Evolutionary conservation across 306 rosid genomes (phyloP).

Genomic region (Castanea sativa): DNA sequence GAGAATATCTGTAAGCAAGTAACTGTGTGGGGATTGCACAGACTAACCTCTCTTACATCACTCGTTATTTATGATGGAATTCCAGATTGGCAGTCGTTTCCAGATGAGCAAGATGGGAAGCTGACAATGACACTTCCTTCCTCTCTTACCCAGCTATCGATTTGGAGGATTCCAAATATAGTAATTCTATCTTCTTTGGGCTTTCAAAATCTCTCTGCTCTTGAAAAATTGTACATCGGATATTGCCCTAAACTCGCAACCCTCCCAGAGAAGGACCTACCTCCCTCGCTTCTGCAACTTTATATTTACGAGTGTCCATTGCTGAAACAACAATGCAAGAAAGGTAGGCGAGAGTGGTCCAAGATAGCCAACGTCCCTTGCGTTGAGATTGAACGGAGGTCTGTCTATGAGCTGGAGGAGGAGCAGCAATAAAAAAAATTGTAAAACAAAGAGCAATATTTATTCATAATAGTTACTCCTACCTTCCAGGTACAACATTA

Average conservation of each 20-base stretch:
- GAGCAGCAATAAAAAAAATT: too few relatives aligned
- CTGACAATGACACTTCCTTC: conserved; percentile 7
- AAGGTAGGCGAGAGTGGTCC: background rate
- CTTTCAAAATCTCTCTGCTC: conserved; percentile 25
- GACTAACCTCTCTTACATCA: conserved; percentile 14
- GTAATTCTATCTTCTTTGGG: conserved; percentile 1
- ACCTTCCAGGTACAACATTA: too few relatives aligned
- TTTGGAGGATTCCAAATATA: background rate
- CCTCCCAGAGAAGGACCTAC: background rate
- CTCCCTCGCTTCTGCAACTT: background rate
- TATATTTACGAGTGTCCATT: rapidly evolving
- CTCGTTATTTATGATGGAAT: background rate
- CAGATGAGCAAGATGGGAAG: background rate
- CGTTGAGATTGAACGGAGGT: background rate
- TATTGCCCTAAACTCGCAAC: background rate
- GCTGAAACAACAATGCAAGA: background rate
- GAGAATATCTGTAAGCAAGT: conserved; percentile 2
- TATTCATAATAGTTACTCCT: too few relatives aligned
- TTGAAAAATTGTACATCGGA: background rate
- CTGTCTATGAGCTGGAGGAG: background rate
- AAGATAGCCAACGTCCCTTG: background rate
- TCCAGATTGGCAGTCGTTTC: conserved; percentile 1
- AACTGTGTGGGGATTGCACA: conserved; percentile 14
- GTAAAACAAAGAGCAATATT: background rate
- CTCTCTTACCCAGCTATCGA: background rate